A percentile compares a stretch with the other conserved stretches of the same genome.
phyloP scores from a whole-genome alignment of 306 rosid genomes.

The Vigna mungo region DNA sequence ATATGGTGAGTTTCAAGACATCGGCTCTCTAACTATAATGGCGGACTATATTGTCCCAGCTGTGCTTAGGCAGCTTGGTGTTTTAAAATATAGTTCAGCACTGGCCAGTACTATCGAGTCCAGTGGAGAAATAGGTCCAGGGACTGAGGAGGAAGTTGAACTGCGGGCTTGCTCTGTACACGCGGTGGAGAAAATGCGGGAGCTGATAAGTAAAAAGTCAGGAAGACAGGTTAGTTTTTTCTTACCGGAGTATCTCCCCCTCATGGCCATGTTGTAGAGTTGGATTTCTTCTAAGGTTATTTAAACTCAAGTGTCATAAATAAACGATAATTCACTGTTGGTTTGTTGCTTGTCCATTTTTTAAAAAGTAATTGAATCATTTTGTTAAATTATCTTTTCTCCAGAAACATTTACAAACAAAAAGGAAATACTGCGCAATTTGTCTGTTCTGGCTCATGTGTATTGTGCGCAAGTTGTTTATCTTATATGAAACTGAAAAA shows the following conservation, averaged over 20 bases:
- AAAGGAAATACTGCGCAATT: constrained; percentile 6
- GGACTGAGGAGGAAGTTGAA: constrained; percentile 98
- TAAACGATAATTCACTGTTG: background rate
- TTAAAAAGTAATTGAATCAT: background rate
- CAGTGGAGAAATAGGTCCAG: constrained; percentile 78
- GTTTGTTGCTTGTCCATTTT: background rate
- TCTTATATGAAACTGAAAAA: constrained; percentile 18
- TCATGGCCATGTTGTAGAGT: background rate
- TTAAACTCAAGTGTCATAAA: background rate
- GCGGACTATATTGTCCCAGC: constrained; percentile 98
- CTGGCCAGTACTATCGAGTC: constrained; percentile 75
- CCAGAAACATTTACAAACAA: background rate
- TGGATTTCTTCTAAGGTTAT: background rate
- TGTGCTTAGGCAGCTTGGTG: constrained; percentile 84
- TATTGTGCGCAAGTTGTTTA: constrained; percentile 14
- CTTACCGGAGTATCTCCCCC: background rate
- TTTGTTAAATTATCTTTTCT: background rate
- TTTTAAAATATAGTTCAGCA: constrained; percentile 74
- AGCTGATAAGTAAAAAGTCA: constrained; percentile 69
- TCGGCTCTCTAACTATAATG: constrained; percentile 86
- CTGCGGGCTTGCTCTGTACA: constrained; percentile 89
- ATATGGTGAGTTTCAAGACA: constrained; percentile 86
- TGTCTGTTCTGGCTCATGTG: background rate
- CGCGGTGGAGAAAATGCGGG: constrained; percentile 97
- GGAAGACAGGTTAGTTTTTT: constrained; percentile 72